phyloP scores from a whole-genome alignment of 2,329 filamentous ascomycete species.

The Aspergillus fumigatiaffinis region DNA sequence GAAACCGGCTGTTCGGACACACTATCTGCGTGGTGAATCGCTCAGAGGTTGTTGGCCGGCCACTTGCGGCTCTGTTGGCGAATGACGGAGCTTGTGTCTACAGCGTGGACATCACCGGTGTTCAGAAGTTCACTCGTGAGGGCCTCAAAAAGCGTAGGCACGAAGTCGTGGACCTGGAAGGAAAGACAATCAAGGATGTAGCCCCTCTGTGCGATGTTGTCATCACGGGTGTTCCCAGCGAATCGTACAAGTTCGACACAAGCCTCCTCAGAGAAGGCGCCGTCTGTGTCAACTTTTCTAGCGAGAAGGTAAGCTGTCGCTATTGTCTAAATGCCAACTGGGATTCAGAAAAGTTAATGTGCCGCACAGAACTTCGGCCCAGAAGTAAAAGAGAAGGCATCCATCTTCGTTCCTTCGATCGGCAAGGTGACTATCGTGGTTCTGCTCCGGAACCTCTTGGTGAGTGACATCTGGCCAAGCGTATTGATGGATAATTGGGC shows the following conservation, averaged over 20 bases:
- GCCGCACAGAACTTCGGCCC: slow-evolving; percentile 70
- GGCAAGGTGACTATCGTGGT: slow-evolving; percentile 97
- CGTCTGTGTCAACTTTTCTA: slow-evolving; percentile 99
- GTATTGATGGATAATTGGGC: neutral
- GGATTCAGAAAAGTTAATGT: neutral
- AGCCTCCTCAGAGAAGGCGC: slow-evolving; percentile 81
- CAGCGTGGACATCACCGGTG: slow-evolving; percentile 85
- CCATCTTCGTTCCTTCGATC: slow-evolving; percentile 94
- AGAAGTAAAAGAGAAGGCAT: slow-evolving; percentile 89
- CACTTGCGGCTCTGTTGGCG: slow-evolving; percentile 84
- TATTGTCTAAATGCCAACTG: neutral
- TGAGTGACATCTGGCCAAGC: slow-evolving; percentile 45
- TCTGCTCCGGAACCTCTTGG: slow-evolving; percentile 80
- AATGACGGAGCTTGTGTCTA: slow-evolving; percentile 97
- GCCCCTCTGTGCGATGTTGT: slow-evolving; percentile 88
- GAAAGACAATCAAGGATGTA: slow-evolving; percentile 74
- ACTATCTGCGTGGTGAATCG: slow-evolving; percentile 96
- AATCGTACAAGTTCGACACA: slow-evolving; percentile 84
- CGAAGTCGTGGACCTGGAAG: slow-evolving; percentile 78
- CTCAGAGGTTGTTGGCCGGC: slow-evolving; percentile 90
- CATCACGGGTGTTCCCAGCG: slow-evolving; percentile 84
- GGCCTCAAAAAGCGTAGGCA: slow-evolving; percentile 83
- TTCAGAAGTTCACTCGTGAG: slow-evolving; percentile 85
- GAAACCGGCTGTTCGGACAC: slow-evolving; percentile 87
- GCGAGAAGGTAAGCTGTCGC: slow-evolving; percentile 60